A percentile compares a stretch with the other conserved stretches of the same genome.
Conservation (phyloP, 73 alveolate species). For the Tetrahymena borealis region DNA sequence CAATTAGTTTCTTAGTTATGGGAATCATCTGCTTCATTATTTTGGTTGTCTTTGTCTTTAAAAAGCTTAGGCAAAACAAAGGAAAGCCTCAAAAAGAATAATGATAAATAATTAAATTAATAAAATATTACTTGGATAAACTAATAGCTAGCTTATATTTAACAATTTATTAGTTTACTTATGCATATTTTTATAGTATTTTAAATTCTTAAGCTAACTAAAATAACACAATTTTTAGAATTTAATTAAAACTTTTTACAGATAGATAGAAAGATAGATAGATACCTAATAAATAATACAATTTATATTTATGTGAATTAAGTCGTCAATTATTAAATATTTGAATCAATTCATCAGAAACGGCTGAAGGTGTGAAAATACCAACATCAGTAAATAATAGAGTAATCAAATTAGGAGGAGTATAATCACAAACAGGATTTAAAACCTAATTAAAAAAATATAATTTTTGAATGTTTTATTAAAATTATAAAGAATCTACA, state of each 20-base stretch:
- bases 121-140: too few relatives aligned
- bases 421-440: slow-evolving; percentile 71
- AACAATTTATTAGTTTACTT: too few relatives aligned
- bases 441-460: not conserved
- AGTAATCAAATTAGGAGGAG: slow-evolving; percentile 93
- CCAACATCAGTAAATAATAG: slow-evolving; percentile 91
- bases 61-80: slow-evolving; percentile 2
- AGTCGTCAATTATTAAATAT: slow-evolving; percentile 76
- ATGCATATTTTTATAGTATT: too few relatives aligned
- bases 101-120: not conserved
- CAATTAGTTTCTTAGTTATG: slow-evolving; percentile 54
- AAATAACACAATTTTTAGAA: too few relatives aligned
- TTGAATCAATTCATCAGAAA: slow-evolving; percentile 89
- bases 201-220: too few relatives aligned
- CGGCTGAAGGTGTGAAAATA: slow-evolving; percentile 91
- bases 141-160: too few relatives aligned
- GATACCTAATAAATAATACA: not conserved
- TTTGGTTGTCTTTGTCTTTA: slow-evolving; percentile 38
- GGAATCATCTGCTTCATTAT: slow-evolving; percentile 65
- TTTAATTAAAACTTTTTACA: too few relatives aligned
- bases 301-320: not conserved
- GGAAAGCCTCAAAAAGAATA: not conserved
- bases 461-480: not conserved
- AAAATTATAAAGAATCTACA: slow-evolving; percentile 5
- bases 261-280: too few relatives aligned